Base-by-base conservation (phyloP, 495 filamentous ascomycete genomes). In the Aspergillus bertholletiae region DNA sequence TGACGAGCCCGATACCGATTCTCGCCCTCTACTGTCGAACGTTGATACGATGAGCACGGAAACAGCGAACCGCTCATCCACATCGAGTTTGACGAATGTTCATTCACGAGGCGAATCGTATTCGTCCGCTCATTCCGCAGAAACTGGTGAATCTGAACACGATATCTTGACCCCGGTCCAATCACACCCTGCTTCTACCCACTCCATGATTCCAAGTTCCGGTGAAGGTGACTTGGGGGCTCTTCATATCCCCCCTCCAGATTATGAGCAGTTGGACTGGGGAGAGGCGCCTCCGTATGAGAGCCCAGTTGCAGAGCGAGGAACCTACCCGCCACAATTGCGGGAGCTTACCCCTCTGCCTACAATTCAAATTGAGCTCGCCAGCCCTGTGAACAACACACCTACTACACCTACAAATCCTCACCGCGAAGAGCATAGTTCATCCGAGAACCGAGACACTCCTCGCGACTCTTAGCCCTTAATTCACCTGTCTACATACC, bases 1-100 rank as follows among this genome's bases (percentile, higher is more conserved):
- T 21, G n/a, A n/a, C n/a, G n/a, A n/a, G n/a, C n/a, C n/a, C n/a
- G 90, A 93, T 55, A 89, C 87, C 34, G 89, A 96, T 62, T 73
- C 83, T 13, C 73, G 83, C 13, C 90, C 90, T 2, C 77, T 96
- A 3, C 75, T 96, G 5, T 84, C 82, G 20, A 84, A 88, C 54
- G 84, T 88, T 8, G 85, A 85, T 3, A 80, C 78, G 55, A 86
- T 89, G 57, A 76, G 60, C 41, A 43, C 40, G 3, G 60, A 49
- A 58, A 61, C 41, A 43, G 37, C 5, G 60, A 49, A 58, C 26
- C 62, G 66, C 27, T 61, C 60, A 12, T 65, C 65, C 5, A 64
- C 63, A 21, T 61, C 70, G 0, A 59, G 64, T 13, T 56, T 63
- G 3, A 61, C 62, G 7, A 66, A 60, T 18, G 24, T 58, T 15